Base-by-base conservation (phyloP, 129 eudicot species). In the Tagetes erecta region DNA sequence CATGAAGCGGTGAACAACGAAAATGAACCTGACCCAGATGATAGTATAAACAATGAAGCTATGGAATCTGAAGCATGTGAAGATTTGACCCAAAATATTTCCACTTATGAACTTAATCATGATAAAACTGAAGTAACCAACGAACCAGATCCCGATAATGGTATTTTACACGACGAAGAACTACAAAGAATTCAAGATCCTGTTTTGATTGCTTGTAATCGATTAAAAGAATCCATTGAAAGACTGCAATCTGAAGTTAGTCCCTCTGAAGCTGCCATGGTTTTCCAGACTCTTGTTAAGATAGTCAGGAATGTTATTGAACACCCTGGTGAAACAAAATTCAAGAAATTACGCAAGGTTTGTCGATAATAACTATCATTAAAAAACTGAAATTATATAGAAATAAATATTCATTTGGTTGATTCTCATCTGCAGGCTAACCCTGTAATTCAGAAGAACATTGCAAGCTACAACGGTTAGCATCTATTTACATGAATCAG, bases 301-400 rank as follows among this genome's bases (percentile, higher is more conserved):
- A 88, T 94, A 62, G 85, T 90, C 86, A 94, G 86, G 86, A 94
- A 94, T 50, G 83, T 86, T 58, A 83, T 85, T 51, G 93, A 88
- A 78, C 82, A 94, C 68, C 98, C 98, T 45, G 71, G 80, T 88
- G 98, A 93, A 66, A 71, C 77, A 70, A 90, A 85, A 72, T 93
- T 83, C 84, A 81, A 75, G 76, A 93, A 85, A 73, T 83, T 93
- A 40, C 91, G 98, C 64, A 93, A 93, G 98, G 97, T 92, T 80
- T 74, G 68, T 60, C 39, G 59, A 38, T 47, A 42, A 57, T 36
- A 44, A 42, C 50, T 8, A 8, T 38, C 42, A 67, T 53, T 55
- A 27, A 2, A 58, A 53, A 55, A 8, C 47, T 53, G 11, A 4
- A 10, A 14, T 31, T 56, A 42, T 42, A 38, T 30, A 59, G 20